phyloP scores from a whole-genome alignment of 2,329 filamentous ascomycete species.

The Fusarium domesticum region DNA sequence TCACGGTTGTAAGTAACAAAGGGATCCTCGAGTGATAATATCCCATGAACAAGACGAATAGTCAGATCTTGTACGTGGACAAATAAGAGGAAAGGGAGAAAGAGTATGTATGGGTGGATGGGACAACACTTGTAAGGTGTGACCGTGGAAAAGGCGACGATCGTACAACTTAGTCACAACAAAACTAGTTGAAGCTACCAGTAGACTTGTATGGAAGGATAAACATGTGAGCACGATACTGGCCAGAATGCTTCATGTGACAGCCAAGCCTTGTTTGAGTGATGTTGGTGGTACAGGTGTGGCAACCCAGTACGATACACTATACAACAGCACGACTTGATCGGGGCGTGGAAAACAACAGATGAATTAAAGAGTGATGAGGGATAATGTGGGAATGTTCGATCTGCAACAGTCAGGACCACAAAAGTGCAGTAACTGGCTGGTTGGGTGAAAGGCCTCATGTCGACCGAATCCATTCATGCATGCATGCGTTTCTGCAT shows the following conservation, averaged over 20 bases:
- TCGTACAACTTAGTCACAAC: constrained; percentile 1
- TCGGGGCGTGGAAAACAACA: constrained; percentile 9
- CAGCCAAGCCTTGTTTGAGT: background rate
- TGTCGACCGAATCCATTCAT: constrained; percentile 14
- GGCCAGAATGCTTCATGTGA: background rate
- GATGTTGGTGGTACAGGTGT: constrained; percentile 8
- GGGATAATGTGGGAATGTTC: constrained; percentile 25
- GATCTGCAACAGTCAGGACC: constrained; percentile 11
- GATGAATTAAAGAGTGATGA: constrained; percentile 16
- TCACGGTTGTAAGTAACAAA: constrained; percentile 8
- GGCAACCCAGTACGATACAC: constrained; percentile 12
- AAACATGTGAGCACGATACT: constrained; percentile 17
- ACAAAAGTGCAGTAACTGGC: constrained; percentile 13
- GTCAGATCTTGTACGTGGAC: constrained; percentile 22
- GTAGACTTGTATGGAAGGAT: constrained; percentile 6
- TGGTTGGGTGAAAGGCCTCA: constrained; percentile 3
- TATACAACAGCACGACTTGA: constrained; percentile 4
- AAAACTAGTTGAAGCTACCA: constrained; percentile 1
- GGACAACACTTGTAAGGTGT: constrained; percentile 7
- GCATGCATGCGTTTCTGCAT: constrained; percentile 21
- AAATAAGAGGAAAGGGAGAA: constrained; percentile 20
- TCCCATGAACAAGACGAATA: constrained; percentile 10
- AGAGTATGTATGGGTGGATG: constrained; percentile 8
- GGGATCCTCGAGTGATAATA: too few species aligned
- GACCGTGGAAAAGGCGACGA: constrained; percentile 13